Evolutionary conservation across 1,284 basidiomycete species (phyloP), one percentile per base, ranked within the genome.

Genomic region (Termitomyces sp.): DNA sequence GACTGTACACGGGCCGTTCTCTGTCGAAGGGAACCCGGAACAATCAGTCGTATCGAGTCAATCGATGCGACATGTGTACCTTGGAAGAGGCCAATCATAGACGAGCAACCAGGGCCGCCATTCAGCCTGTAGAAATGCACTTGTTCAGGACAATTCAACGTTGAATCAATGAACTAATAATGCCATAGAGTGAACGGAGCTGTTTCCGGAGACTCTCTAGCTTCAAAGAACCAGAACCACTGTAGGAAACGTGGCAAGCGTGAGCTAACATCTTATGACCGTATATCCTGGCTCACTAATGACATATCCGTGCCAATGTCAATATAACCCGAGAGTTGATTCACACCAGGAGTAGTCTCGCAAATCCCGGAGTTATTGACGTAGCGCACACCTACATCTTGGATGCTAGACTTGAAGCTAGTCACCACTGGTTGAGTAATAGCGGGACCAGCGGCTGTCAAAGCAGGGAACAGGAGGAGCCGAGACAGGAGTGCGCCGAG

Each of bases 141-240:
- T 30, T 28, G 10, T 0, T n/a, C 4, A 9, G 1, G 14, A 8
- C 5, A 1, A 41, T 10, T 26, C 40, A 28, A n/a, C 1, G 9
- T 28, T n/a, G 14, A 5, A 28, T 26, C 11, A 16, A 45, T 45
- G 19, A 4, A 14, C 16, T 19, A 13, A 41, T 11, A 16, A 21
- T 45, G 81, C 84, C 84, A 86, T 21, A 86, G 68, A 2, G 83
- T 83, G 60, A 86, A 81, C 0, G 83, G 83, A 0, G 82, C 82
- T 2, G 75, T 82, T 54, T 82, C 76, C 0, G 83, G 79, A 5
- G 73, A 69, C 18, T 78, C 63, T 11, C 84, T 74, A 5, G 84
- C 75, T 60, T 81, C 84, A 53, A 86, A 86, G 65, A 86, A 86
- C 83, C 84, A 86, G 62, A 85, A 85, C 80, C 81, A 85, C 80